A percentile compares a stretch with the other conserved stretches of the same genome.
Conservation (phyloP, 768 basidiomycete species). For the Lentinula edodes region DNA sequence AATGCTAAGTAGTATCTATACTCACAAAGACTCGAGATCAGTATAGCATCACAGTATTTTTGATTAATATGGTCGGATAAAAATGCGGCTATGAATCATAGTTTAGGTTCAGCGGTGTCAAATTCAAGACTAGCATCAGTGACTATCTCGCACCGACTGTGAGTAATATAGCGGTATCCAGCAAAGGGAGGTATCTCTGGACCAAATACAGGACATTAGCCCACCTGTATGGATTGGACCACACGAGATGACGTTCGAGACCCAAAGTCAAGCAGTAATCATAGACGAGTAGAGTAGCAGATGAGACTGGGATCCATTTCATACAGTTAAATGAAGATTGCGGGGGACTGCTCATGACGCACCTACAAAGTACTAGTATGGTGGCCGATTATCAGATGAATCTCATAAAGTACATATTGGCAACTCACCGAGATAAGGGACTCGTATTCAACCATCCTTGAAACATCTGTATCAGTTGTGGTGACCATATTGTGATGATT, state of each 20-base stretch:
- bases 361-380: not conserved
- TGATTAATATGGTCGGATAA: not conserved
- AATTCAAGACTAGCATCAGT: too few species aligned
- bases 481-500: too few species aligned
- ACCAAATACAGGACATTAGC: not conserved
- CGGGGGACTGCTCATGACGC: not conserved
- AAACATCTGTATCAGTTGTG: not conserved
- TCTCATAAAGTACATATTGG: not conserved
- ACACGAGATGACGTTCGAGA: not conserved
- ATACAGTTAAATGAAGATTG: not conserved
- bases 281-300: not conserved
- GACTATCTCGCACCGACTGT: not conserved
- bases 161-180: not conserved
- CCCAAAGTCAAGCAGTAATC: constrained; percentile 1
- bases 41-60: not conserved
- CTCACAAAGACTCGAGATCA: not conserved
- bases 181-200: not conserved
- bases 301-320: not conserved
- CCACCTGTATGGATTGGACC: not conserved
- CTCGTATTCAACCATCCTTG: not conserved
- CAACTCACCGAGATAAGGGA: not conserved
- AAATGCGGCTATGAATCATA: not conserved
- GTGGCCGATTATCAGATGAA: not conserved
- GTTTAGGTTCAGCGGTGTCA: too few species aligned
- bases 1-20: not conserved